phyloP scores from a whole-genome alignment of 208 protist genomes.

The Tritrichomonas musculus region DNA sequence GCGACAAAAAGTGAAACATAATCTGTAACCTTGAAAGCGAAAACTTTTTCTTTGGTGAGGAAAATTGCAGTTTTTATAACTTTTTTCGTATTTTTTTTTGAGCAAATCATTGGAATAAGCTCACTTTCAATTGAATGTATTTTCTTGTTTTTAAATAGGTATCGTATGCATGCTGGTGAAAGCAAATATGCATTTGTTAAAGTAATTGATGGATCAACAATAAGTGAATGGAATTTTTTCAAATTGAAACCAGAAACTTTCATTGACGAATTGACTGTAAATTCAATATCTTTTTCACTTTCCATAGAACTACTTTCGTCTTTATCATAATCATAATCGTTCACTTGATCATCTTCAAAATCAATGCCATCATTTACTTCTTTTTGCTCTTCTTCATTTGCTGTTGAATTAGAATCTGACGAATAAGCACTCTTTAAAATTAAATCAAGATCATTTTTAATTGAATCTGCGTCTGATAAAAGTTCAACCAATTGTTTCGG shows the following conservation, averaged over 20 bases:
- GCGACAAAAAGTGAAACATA: neutral
- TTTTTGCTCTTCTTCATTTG: too few relatives aligned
- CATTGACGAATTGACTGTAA: too few relatives aligned
- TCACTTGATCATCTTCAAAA: neutral
- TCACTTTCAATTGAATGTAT: constrained; percentile 4
- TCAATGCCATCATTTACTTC: too few relatives aligned
- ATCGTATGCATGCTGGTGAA: neutral
- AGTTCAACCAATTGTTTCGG: neutral
- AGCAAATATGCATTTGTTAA: constrained; percentile 12
- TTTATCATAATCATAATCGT: neutral
- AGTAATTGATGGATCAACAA: constrained; percentile 5
- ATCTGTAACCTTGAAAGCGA: neutral
- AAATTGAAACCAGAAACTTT: neutral
- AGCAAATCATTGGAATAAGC: neutral
- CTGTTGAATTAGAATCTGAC: neutral
- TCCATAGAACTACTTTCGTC: too few relatives aligned
- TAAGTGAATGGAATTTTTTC: neutral
- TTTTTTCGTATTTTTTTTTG: neutral
- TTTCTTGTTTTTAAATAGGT: neutral
- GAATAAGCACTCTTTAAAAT: neutral
- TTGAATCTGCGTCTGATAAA: neutral
- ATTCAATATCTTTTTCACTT: too few relatives aligned
- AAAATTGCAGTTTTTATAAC: neutral
- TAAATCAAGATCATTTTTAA: neutral
- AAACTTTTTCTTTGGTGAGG: too few relatives aligned